phyloP scores from a whole-genome alignment of 108 stramenopile genomes.

The Nitzschia palea region DNA sequence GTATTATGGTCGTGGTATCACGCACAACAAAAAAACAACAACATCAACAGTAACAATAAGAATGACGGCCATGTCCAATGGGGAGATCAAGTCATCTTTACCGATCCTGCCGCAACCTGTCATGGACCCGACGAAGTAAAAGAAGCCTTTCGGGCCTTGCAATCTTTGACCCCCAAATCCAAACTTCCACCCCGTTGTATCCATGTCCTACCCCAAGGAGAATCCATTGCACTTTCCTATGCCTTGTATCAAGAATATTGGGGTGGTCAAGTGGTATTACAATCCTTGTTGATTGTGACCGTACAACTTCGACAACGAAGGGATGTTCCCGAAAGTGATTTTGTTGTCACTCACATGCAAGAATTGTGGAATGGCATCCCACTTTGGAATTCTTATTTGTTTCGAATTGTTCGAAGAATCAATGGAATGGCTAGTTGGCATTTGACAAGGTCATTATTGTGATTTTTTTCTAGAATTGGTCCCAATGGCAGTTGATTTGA shows the following conservation, averaged over 20 bases:
- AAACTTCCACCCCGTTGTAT: slow-evolving; percentile 20
- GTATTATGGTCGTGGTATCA: slow-evolving; percentile 17
- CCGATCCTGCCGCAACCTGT: slow-evolving; percentile 27
- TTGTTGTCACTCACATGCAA: slow-evolving; percentile 19
- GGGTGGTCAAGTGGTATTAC: neutral
- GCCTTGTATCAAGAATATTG: slow-evolving; percentile 20
- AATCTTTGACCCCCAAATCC: slow-evolving; percentile 3
- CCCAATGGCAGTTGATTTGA: too few relatives aligned
- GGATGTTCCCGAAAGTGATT: slow-evolving; percentile 27
- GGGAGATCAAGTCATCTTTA: slow-evolving; percentile 6
- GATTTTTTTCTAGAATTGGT: too few relatives aligned
- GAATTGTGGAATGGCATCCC: slow-evolving; percentile 32
- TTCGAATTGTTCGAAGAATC: slow-evolving; percentile 18
- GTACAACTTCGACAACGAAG: slow-evolving; percentile 21
- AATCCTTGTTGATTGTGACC: slow-evolving; percentile 11
- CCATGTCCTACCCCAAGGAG: slow-evolving; percentile 22
- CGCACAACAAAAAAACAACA: too few relatives aligned
- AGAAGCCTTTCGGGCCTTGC: slow-evolving; percentile 29
- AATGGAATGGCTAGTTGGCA: slow-evolving; percentile 26
- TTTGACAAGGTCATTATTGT: slow-evolving; percentile 10
- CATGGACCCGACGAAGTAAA: slow-evolving; percentile 9
- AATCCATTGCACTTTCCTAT: slow-evolving; percentile 16
- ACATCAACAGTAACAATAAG: too few relatives aligned
- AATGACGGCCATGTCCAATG: slow-evolving; percentile 2
- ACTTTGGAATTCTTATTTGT: slow-evolving; percentile 3